Percentiles rank a stretch among this genome's conserved stretches.
Evolutionary conservation across 1,284 basidiomycete species (phyloP).

Genomic region (Hortiboletus rubellus): DNA sequence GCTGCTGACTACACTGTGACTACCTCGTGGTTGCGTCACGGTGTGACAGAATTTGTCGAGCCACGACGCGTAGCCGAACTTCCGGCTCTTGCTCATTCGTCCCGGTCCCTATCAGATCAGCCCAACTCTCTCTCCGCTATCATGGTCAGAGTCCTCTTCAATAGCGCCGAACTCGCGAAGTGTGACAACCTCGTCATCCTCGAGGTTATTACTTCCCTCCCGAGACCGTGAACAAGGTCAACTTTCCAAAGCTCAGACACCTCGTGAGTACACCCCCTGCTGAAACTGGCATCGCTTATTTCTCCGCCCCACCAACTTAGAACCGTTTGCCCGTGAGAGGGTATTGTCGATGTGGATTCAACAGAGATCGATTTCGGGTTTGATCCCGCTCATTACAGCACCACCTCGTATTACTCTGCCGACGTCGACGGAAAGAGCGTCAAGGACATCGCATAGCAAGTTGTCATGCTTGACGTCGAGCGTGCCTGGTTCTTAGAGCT

Average conservation of each 20-base stretch:
- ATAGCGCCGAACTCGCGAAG: slow-evolving; percentile 57
- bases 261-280: slow-evolving; percentile 39
- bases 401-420: slow-evolving; percentile 61
- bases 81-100: slow-evolving; percentile 21
- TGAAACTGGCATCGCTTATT: too few relatives aligned
- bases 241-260: slow-evolving; percentile 51
- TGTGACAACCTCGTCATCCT: slow-evolving; percentile 52
- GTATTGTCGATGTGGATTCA: too few relatives aligned
- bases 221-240: slow-evolving; percentile 42
- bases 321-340: too few relatives aligned
- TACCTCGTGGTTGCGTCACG: too few relatives aligned
- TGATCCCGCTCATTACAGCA: slow-evolving; percentile 35
- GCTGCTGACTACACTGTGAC: too few relatives aligned
- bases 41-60: too few relatives aligned
- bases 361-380: too few relatives aligned
- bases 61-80: background rate
- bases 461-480: background rate
- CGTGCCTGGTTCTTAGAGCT: background rate
- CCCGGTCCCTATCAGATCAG: background rate
- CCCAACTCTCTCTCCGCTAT: background rate
- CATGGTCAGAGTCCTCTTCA: slow-evolving; percentile 53
- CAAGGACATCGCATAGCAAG: slow-evolving; percentile 63
- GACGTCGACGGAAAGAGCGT: slow-evolving; percentile 47
- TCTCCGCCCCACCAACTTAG: too few relatives aligned
- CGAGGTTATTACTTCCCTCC: slow-evolving; percentile 70